These are phyloP conservation scores for Ailanthus altissimus DNA, from an alignment of 345 rosid genomes.

Conservation along the genomic window DNA sequence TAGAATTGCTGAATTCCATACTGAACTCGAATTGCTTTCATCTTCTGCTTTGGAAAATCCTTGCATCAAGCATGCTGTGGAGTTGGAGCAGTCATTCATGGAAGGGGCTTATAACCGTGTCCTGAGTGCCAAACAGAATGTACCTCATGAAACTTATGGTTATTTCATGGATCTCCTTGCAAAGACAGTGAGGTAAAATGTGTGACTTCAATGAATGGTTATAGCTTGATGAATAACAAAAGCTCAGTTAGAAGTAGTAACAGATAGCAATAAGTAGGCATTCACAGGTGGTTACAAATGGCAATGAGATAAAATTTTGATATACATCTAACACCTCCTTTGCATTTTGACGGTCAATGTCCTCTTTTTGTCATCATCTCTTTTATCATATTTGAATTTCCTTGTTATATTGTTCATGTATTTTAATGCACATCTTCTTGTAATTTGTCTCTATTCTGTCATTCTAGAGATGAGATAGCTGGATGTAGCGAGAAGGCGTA, in stretches of 20 bases:
- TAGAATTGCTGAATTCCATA: constrained; percentile 96
- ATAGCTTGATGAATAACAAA: background rate
- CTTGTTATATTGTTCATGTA: background rate
- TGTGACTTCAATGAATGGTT: constrained; percentile 1
- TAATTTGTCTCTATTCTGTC: background rate
- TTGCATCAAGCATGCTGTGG: constrained; percentile 94
- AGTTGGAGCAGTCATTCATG: constrained; percentile 99
- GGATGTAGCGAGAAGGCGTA: constrained; percentile 99
- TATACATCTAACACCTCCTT: background rate
- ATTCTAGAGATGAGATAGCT: constrained; percentile 86
- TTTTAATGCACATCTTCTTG: background rate
- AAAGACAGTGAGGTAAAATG: constrained; percentile 82
- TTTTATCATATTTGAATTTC: background rate
- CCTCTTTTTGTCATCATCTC: background rate
- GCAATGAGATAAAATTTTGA: background rate
- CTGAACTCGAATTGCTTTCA: constrained; percentile 86
- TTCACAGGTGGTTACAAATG: background rate
- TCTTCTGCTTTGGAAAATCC: constrained; percentile 75
- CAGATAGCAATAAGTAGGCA: background rate
- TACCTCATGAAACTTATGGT: constrained; percentile 80
- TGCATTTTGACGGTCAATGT: background rate
- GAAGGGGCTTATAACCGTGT: constrained; percentile 98
- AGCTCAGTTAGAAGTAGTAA: background rate
- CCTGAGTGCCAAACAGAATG: constrained; percentile 84
- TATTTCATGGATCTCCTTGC: constrained; percentile 99